A percentile compares a stretch with the other conserved stretches of the same genome.
These are phyloP conservation scores for Setomelanomma holmii DNA, from an alignment of 2,329 filamentous ascomycete species.

Conservation along the genomic window DNA sequence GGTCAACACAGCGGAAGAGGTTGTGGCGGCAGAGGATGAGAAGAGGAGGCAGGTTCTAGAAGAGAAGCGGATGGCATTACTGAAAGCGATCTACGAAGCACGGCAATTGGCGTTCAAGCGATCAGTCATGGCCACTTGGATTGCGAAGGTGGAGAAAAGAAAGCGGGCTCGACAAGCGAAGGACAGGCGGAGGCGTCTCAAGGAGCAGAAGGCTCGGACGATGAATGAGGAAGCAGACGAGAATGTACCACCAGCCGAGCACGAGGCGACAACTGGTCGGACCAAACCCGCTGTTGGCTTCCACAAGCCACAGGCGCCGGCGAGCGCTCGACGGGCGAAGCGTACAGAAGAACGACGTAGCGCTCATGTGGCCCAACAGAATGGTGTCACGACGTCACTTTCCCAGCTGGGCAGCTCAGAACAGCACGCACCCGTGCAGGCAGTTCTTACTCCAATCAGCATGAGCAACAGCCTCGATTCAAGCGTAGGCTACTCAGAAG, in stretches of 20 bases:
- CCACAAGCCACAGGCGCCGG: conserved; percentile 20
- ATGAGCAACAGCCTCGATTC: conserved; percentile 6
- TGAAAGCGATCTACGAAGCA: conserved; percentile 25
- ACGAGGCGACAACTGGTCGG: conserved; percentile 8
- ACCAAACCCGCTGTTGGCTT: conserved; percentile 11
- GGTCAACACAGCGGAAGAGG: conserved; percentile 42
- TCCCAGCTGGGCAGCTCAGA: not conserved
- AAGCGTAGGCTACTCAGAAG: conserved; percentile 27
- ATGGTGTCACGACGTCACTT: not conserved
- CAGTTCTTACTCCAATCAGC: conserved; percentile 6
- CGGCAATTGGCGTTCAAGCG: conserved; percentile 25
- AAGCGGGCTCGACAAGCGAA: conserved; percentile 27
- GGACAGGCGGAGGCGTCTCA: conserved; percentile 33
- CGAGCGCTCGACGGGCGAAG: conserved; percentile 24
- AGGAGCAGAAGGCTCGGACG: conserved; percentile 24
- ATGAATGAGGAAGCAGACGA: conserved; percentile 9
- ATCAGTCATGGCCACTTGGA: conserved; percentile 29
- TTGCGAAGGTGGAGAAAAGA: conserved; percentile 33
- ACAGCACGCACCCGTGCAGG: not conserved
- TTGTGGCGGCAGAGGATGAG: conserved; percentile 23
- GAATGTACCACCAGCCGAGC: conserved; percentile 6
- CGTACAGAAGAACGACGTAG: conserved; percentile 26
- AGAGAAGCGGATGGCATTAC: conserved; percentile 26
- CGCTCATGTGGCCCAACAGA: conserved; percentile 1
- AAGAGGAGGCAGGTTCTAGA: conserved; percentile 41